Evolutionary conservation across 2,329 filamentous ascomycete species (phyloP).

Genomic region (Trichoderma citrinoviride): DNA sequence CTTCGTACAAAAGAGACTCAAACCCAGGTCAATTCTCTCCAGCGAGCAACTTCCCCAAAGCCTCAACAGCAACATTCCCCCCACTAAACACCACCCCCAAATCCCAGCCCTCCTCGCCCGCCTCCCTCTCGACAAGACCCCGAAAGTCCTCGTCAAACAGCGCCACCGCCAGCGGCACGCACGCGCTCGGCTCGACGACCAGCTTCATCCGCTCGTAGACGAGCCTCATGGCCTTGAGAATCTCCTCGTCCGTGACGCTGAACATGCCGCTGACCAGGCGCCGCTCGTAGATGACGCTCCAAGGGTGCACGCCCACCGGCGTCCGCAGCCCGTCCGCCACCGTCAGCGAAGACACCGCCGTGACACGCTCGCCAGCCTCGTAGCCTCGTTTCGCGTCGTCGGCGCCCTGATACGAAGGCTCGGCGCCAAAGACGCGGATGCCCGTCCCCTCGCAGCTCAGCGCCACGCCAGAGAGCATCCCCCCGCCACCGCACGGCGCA

Average conservation of each 20-base stretch:
- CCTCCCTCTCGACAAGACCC: slow-evolving; percentile 65
- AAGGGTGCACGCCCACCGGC: slow-evolving; percentile 73
- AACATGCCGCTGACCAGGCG: slow-evolving; percentile 68
- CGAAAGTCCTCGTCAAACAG: slow-evolving; percentile 86
- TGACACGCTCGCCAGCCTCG: slow-evolving; percentile 60
- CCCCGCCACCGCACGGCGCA: slow-evolving; percentile 82
- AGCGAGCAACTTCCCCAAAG: slow-evolving; percentile 50
- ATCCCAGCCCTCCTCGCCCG: slow-evolving; percentile 71
- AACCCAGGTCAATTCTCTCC: neutral
- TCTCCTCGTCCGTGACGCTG: slow-evolving; percentile 78
- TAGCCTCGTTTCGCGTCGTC: slow-evolving; percentile 79
- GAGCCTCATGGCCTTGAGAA: slow-evolving; percentile 70
- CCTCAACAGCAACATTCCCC: slow-evolving; percentile 58
- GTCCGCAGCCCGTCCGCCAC: slow-evolving; percentile 88
- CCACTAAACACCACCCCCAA: slow-evolving; percentile 59
- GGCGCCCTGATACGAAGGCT: slow-evolving; percentile 77
- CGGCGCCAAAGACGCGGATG: slow-evolving; percentile 78
- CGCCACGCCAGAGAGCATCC: slow-evolving; percentile 80
- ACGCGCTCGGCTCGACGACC: slow-evolving; percentile 83
- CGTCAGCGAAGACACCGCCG: slow-evolving; percentile 69
- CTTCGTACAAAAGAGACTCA: too few relatives aligned
- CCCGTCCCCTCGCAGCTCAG: slow-evolving; percentile 70
- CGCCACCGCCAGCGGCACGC: slow-evolving; percentile 77
- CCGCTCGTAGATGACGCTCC: slow-evolving; percentile 70
- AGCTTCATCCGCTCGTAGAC: slow-evolving; percentile 87